phyloP scores from a whole-genome alignment of 169 alveolate species.

The Eimeria nieschulzi region DNA sequence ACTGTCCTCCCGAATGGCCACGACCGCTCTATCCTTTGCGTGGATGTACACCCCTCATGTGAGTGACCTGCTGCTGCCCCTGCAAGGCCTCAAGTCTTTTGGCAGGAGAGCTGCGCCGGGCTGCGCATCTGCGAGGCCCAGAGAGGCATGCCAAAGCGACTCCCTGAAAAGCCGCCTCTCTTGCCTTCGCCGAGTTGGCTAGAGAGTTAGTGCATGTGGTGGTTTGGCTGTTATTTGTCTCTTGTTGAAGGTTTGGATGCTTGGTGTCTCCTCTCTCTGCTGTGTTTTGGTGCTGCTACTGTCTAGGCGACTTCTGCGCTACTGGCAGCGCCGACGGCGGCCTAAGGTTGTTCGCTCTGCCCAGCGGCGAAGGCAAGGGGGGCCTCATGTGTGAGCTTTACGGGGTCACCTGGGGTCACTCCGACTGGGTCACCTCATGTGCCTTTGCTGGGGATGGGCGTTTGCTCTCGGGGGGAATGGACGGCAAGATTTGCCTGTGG shows the following conservation, averaged over 20 bases:
- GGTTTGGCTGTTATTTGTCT: too few relatives aligned
- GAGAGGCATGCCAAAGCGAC: too few relatives aligned
- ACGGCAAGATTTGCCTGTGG: constrained; percentile 73
- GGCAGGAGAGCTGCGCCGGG: background rate
- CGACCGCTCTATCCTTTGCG: constrained; percentile 64
- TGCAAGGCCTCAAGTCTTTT: background rate
- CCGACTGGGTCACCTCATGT: constrained; percentile 75
- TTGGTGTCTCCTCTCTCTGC: background rate
- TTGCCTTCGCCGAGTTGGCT: too few relatives aligned
- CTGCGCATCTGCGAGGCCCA: too few relatives aligned
- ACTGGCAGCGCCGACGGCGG: constrained; percentile 75
- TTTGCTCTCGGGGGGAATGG: constrained; percentile 75
- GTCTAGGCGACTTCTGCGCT: constrained; percentile 30
- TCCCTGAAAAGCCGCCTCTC: too few relatives aligned
- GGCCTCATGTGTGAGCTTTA: constrained; percentile 36
- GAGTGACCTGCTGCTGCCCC: constrained; percentile 26
- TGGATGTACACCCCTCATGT: constrained; percentile 71
- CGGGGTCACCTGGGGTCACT: constrained; percentile 39
- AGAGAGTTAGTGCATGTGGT: too few relatives aligned
- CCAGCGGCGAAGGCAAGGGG: background rate
- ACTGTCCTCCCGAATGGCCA: constrained; percentile 53
- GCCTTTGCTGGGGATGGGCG: constrained; percentile 15
- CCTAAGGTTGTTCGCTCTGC: constrained; percentile 36
- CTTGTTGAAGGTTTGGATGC: too few relatives aligned
- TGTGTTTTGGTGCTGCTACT: background rate